Base-by-base conservation (phyloP, 1,284 basidiomycete genomes). In the Tilletia horrida region DNA sequence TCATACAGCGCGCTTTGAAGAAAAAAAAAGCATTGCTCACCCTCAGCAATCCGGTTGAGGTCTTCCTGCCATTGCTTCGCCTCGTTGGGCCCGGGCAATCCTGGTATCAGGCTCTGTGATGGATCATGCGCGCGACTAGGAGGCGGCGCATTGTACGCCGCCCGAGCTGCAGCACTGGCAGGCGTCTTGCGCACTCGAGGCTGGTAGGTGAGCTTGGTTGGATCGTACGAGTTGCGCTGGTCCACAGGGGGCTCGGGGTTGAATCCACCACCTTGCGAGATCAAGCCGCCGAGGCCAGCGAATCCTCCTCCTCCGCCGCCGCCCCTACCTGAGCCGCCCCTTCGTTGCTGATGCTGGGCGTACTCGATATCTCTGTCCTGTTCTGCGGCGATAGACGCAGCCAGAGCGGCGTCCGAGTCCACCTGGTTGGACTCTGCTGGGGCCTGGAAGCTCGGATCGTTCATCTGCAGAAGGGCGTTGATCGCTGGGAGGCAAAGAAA, bases 1-100 rank as follows among this genome's bases (percentile, higher is more conserved):
- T 1, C 43, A 1, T 13, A 45, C 13, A 44, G 43, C 43, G 43
- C 11, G 43, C n/a, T 13, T 25, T 31, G 14, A 23, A 44, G 18
- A 44, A 9, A 43, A 27, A 0, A 13, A 47, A 21, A 21, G 43
- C 43, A 48, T 18, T 16, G 25, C 55, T 59, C 55, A 59, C 68
- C 71, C 48, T 76, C 76, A 4, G 76, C 76, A 65, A 77, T 71
- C 25, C 70, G 68, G 31, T 77, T 77, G 68, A 77, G 72, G 52
- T 75, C 74, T 16, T 77, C 74, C 63, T 76, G 74, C 75, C 75
- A 77, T 52, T 71, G 71, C 65, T 76, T 76, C 31, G 75, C 75
- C 50, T 77, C 75, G 64, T 72, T 72, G 1, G 75, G 69, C n/a
- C 75, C 75, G 2, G 75, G 75, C 67, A 74, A 68, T 13, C 70